phyloP scores from a whole-genome alignment of 2,329 filamentous ascomycete genomes.

The Colletotrichum lini region DNA sequence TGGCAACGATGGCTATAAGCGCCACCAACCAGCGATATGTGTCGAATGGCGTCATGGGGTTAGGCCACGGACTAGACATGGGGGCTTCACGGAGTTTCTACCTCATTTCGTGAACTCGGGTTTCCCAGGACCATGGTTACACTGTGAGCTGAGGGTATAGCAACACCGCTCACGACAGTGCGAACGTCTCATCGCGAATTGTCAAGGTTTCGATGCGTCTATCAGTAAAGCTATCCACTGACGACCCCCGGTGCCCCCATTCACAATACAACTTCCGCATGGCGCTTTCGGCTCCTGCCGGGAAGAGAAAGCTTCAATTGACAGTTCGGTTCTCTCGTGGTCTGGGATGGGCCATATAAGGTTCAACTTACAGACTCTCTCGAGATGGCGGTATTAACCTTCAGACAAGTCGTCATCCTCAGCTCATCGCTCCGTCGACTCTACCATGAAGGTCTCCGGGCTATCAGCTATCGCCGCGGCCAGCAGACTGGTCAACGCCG shows the following conservation, averaged over 20 bases:
- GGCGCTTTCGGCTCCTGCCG: conserved; percentile 28
- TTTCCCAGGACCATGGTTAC: not conserved
- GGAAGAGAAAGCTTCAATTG: conserved; percentile 35
- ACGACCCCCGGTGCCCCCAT: not conserved
- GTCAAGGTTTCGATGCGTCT: conserved; percentile 20
- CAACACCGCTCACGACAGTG: not conserved
- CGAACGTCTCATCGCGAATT: conserved; percentile 14
- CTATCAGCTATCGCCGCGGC: conserved; percentile 19
- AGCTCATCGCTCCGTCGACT: too few relatives aligned
- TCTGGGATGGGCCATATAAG: not conserved
- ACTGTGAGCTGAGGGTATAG: not conserved
- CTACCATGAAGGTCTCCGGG: conserved; percentile 18
- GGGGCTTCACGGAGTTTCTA: conserved; percentile 12
- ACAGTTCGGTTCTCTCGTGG: not conserved
- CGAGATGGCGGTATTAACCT: not conserved
- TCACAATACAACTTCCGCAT: conserved; percentile 14
- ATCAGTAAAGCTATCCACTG: conserved; percentile 21
- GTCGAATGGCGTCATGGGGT: conserved; percentile 16
- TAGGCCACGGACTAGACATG: conserved; percentile 16
- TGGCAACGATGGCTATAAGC: conserved; percentile 21
- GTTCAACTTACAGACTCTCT: not conserved
- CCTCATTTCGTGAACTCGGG: conserved; percentile 19
- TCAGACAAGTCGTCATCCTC: conserved; percentile 1
- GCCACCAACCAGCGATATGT: conserved; percentile 25
- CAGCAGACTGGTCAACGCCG: conserved; percentile 18